Evolutionary conservation across 176 grass and related monocot genomes (phyloP).

Genomic region (Saccharum spontaneum): DNA sequence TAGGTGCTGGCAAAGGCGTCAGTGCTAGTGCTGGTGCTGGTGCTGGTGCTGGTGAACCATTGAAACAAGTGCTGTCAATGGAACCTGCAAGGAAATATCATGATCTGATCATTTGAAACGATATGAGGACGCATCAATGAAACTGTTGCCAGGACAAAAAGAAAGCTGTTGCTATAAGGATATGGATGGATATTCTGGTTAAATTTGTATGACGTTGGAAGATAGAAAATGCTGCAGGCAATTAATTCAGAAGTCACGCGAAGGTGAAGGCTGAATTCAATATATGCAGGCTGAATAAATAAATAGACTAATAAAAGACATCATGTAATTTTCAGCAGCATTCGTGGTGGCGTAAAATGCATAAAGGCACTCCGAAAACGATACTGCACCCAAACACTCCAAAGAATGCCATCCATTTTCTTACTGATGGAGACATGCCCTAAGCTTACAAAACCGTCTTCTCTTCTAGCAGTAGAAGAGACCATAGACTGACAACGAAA

Average conservation of each 20-base stretch:
- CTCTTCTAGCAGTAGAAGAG: conserved; percentile 11
- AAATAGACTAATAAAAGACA: not conserved
- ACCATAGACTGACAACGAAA: not conserved
- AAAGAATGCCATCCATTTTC: conserved; percentile 9
- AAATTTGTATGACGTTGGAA: not conserved
- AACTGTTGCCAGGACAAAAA: not conserved
- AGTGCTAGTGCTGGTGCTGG: conserved; percentile 10
- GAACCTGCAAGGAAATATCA: conserved; percentile 55
- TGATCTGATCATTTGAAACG: not conserved
- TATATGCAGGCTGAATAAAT: not conserved
- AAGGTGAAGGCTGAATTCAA: not conserved
- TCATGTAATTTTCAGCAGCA: not conserved
- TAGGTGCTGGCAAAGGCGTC: conserved; percentile 7
- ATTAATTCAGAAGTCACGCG: not conserved
- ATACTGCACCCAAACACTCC: not conserved
- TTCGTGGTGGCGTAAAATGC: not conserved
- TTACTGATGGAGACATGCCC: conserved; percentile 15
- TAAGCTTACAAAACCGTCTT: not conserved
- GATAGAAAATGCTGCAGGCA: not conserved
- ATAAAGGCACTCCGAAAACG: conserved; percentile 31
- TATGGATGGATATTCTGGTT: not conserved
- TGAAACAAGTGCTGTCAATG: conserved; percentile 61
- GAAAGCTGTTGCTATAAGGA: not conserved
- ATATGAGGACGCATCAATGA: not conserved
- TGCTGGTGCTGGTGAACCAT: conserved; percentile 20